A percentile compares a stretch with the other conserved stretches of the same genome.
Conservation (phyloP, 1,284 basidiomycete species). For the Ganoderma leucocontextum region DNA sequence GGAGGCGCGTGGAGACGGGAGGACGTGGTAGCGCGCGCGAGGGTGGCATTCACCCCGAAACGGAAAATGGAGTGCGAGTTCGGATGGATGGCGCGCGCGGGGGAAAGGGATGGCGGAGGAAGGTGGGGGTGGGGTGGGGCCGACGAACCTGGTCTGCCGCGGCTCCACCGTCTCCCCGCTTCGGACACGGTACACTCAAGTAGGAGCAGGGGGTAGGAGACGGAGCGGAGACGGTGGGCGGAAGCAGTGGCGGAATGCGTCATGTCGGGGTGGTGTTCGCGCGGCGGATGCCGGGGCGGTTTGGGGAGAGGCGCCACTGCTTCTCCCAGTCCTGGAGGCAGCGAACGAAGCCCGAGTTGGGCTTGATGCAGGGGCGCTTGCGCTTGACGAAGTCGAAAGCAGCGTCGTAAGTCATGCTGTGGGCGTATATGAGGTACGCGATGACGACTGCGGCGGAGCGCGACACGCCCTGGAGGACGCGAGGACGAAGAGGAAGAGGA, state of each 20-base stretch:
- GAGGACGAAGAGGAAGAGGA: constrained; percentile 17
- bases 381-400: constrained; percentile 64
- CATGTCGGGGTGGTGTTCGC: constrained; percentile 33
- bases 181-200: background rate
- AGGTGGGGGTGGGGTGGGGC: background rate
- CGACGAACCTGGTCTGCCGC: background rate
- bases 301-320: constrained; percentile 31
- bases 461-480: constrained; percentile 64
- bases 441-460: constrained; percentile 72
- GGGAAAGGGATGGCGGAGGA: background rate
- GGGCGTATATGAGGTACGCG: constrained; percentile 71
- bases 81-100: constrained; percentile 1
- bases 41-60: background rate
- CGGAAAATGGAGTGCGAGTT: background rate
- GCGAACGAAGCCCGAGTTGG: constrained; percentile 64
- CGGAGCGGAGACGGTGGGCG: background rate
- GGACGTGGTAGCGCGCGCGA: too few relatives aligned
- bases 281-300: constrained; percentile 31
- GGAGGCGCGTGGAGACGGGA: too few relatives aligned
- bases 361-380: constrained; percentile 73
- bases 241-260: constrained; percentile 8
- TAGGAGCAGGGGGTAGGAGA: constrained; percentile 1
- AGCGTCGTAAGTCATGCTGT: constrained; percentile 71
- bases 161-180: background rate
- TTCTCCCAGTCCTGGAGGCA: constrained; percentile 40